phyloP scores from a whole-genome alignment of 371 early-diverging fungal genomes.

The Apophysomyces elegans region DNA sequence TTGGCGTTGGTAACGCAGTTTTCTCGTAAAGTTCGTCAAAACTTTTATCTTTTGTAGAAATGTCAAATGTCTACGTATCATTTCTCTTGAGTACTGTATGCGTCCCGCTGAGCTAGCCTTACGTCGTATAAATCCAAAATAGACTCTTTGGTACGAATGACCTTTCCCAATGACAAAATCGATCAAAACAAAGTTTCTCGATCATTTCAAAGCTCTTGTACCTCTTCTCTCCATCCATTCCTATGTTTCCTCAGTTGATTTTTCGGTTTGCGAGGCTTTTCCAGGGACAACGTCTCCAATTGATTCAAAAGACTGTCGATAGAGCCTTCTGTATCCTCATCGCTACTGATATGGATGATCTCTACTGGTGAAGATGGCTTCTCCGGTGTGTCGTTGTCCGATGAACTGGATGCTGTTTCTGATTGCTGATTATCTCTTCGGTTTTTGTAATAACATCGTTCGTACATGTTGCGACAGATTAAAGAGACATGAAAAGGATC shows the following conservation, averaged over 20 bases:
- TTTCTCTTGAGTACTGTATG: background rate
- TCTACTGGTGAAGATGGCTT: background rate
- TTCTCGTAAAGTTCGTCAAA: constrained; percentile 19
- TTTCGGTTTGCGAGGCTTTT: constrained; percentile 3
- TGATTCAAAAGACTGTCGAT: constrained; percentile 13
- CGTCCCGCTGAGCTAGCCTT: background rate
- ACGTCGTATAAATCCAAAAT: background rate
- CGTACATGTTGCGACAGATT: constrained; percentile 1
- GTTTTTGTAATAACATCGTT: background rate
- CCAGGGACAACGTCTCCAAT: constrained; percentile 6
- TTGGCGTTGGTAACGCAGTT: constrained; percentile 17
- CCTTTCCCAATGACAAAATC: background rate
- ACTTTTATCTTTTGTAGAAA: constrained; percentile 6
- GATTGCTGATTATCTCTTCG: background rate
- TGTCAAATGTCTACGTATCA: background rate
- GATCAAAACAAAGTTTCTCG: background rate
- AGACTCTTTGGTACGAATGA: background rate
- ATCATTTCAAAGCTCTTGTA: background rate
- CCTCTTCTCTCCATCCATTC: background rate
- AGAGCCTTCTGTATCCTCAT: constrained; percentile 1
- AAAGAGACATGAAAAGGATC: constrained; percentile 3
- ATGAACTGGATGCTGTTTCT: background rate
- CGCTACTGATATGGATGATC: background rate
- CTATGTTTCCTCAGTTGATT: background rate
- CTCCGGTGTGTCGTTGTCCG: background rate